Conservation (phyloP, 1,284 basidiomycete genomes). For the Fomitopsis betulina region DNA sequence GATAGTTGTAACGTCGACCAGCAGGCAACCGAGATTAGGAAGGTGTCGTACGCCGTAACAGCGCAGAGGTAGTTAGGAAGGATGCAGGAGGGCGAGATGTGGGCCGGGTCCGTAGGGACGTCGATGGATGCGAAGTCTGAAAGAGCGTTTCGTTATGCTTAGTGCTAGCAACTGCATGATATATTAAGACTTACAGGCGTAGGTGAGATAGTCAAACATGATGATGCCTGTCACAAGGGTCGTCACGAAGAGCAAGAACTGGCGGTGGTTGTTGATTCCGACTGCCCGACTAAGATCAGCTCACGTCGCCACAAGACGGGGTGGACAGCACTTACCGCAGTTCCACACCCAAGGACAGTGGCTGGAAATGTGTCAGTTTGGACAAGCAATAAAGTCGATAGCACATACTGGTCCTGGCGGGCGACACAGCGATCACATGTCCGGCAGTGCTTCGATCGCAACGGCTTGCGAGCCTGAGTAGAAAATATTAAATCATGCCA, state of each 20-base stretch:
- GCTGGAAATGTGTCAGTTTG: conserved; percentile 34
- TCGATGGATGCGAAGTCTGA: conserved; percentile 48
- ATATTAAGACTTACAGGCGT: conserved; percentile 57
- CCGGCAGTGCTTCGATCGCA: conserved; percentile 94
- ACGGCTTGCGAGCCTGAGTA: conserved; percentile 75
- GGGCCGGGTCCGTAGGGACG: conserved; percentile 33
- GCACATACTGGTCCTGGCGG: conserved; percentile 85
- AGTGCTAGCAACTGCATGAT: too few species aligned
- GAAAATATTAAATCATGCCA: too few species aligned
- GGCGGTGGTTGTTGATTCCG: conserved; percentile 92
- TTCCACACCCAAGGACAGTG: conserved; percentile 99
- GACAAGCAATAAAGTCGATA: background rate
- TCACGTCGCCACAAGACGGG: background rate
- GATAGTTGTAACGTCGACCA: conserved; percentile 92
- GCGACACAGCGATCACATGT: conserved; percentile 89
- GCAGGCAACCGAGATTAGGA: conserved; percentile 74
- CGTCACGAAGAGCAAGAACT: conserved; percentile 88
- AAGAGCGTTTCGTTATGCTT: too few species aligned
- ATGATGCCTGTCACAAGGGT: conserved; percentile 80
- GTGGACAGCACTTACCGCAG: conserved; percentile 62
- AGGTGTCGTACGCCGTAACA: conserved; percentile 70
- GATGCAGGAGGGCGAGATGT: conserved; percentile 58
- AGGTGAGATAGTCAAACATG: conserved; percentile 80
- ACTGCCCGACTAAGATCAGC: conserved; percentile 43
- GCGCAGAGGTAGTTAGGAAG: conserved; percentile 69